Base-by-base conservation (phyloP, 164 flowering plant genomes). In the Aristolochia contorta region DNA sequence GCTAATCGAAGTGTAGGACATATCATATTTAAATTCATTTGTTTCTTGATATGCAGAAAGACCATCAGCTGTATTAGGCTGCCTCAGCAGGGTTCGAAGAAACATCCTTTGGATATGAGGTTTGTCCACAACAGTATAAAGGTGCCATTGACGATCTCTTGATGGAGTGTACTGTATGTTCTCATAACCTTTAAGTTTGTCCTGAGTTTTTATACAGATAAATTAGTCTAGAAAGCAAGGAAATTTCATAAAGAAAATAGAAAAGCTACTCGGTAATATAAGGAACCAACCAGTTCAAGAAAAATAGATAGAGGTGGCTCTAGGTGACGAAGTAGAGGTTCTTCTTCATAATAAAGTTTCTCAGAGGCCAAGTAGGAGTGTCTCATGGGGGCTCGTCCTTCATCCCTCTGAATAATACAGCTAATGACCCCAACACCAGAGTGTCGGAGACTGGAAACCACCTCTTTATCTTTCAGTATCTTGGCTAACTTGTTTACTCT, bases 381-480 rank as follows among this genome's bases (percentile, higher is more conserved):
- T 67, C 99, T 79, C 90, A 91, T 89, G 16, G 99, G 99, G 5
- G 96, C 77, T 61, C 99, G 75, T 43, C 99, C 99, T 77, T 94
- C 99, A 69, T 94, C 99, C 70, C 99, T 80, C 73, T 94, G 99
- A 66, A 94, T 94, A 72, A 94, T 94, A 69, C 99, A 94, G 71
- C 99, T 91, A 57, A 91, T 74, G 23, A 91, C 91, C 27, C 81
- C 84, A 58, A 91, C 85, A 61, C 97, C 99, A 51, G 89, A 84
- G 73, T 69, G 66, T 23, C 78, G 79, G 18, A 94, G 84, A 69
- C 82, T 78, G 27, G 86, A 82, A 58, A 84, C 77, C 25, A 91
- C 69, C 73, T 86, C 84, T 72, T 83, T 78, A 51, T 84, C 99
- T 76, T 82, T 87, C 25, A 94, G 84, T 72, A 83, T 91, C 74